Evolutionary conservation across 139 green algal genomes (phyloP), one percentile per base, ranked within the genome.

Genomic region (Chlamydomonas schloesseri): DNA sequence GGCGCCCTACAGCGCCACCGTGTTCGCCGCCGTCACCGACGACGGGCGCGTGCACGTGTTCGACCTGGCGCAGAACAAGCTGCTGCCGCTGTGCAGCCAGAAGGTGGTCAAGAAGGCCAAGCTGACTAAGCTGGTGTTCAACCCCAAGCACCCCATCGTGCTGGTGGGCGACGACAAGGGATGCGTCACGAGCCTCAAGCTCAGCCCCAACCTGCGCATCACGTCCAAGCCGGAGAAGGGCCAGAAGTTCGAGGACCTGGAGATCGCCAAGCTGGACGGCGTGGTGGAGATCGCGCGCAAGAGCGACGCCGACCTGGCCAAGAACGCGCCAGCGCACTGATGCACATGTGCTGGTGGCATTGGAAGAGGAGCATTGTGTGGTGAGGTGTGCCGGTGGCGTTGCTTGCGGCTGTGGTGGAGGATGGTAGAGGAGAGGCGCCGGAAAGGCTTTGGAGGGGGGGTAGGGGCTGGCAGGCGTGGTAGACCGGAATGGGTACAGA

Each of bases 121-220:
- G 72, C 94, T 98, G 47, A 99, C 96, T 5, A 95, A 95, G 84
- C 67, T 99, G 23, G 90, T 93, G 34, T 99, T 98, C 94, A 98
- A 98, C 88, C 89, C 93, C 24, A 93, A 93, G 47, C 88, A 97
- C 83, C 97, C 97, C 29, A 92, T 99, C 64, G 37, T 99, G 50
- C 86, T 99, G 14, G 93, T 99, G 36, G 97, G 97, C 21, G 96
- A 98, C 84, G 94, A 97, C 84, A 92, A 93, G 73, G 97, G 97
- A 37, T 92, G 87, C 60, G 94, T 98, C 14, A 96, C 90, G 3
- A 91, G 67, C 28, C 88, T 99, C 37, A 99, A 99, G 92, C 93
- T 99, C 76, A 97, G 94, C 15, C 97, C 97, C 68, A 99, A 99
- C 93, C 90, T 99, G 88, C 91, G 96, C 10, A 93, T 91, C 68